These are phyloP conservation scores for Fusarium sp. DNA, from an alignment of 2,329 filamentous ascomycete genomes.

Conservation along the genomic window DNA sequence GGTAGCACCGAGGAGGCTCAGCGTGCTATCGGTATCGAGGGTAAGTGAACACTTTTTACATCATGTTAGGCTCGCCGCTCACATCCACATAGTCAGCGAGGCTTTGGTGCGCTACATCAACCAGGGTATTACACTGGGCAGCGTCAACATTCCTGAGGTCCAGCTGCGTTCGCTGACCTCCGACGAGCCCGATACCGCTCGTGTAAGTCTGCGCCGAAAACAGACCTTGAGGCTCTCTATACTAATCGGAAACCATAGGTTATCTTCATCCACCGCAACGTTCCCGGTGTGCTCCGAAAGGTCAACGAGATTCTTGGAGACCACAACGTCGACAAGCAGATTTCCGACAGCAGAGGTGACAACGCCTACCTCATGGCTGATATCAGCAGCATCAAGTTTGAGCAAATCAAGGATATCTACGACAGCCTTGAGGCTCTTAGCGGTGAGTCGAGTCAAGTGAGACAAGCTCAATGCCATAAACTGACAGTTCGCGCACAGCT, in stretches of 20 bases:
- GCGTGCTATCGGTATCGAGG: constrained; percentile 92
- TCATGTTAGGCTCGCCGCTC: constrained; percentile 3
- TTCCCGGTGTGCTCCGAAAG: constrained; percentile 92
- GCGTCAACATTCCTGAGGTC: constrained; percentile 97
- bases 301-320: constrained; percentile 95
- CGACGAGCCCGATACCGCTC: constrained; percentile 89
- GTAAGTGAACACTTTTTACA: constrained; percentile 52
- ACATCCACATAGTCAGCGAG: constrained; percentile 72
- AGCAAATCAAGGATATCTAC: constrained; percentile 87
- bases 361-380: constrained; percentile 98
- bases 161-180: constrained; percentile 88
- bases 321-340: constrained; percentile 99
- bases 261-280: constrained; percentile 96
- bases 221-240: background rate
- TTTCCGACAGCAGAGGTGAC: constrained; percentile 94
- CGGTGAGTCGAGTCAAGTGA: constrained; percentile 67
- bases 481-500: constrained; percentile 50
- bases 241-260: constrained; percentile 62
- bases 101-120: constrained; percentile 95
- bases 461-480: constrained; percentile 9
- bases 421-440: constrained; percentile 84
- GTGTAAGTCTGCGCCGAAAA: constrained; percentile 62
- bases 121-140: constrained; percentile 89
- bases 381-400: constrained; percentile 85
- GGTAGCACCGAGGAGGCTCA: constrained; percentile 98